Percentiles rank a stretch among this genome's conserved stretches.
Evolutionary conservation across 2,329 filamentous ascomycete species (phyloP).

Genomic region (Acrocalymma vagum): DNA sequence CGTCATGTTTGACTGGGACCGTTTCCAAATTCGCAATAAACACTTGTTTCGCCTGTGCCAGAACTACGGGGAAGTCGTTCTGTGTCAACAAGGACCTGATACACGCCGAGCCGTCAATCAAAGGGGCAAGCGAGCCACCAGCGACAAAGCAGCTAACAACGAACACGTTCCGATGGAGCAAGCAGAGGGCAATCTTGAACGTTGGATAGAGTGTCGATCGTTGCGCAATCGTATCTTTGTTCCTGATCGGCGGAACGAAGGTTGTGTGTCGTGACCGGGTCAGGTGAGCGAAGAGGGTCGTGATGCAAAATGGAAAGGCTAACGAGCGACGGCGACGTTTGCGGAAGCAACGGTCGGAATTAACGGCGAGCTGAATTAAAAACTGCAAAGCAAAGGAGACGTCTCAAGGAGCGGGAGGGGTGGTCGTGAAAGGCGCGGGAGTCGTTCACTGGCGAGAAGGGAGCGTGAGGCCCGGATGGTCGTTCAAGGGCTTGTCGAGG

Average conservation of each 20-base stretch:
- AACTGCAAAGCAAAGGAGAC: constrained; percentile 22
- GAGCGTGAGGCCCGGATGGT: constrained; percentile 40
- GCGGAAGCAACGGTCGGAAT: constrained; percentile 24
- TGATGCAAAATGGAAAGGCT: constrained; percentile 14
- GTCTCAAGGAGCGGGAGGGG: constrained; percentile 34
- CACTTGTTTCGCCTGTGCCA: constrained; percentile 27
- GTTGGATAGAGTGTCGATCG: constrained; percentile 11
- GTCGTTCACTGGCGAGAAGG: constrained; percentile 44
- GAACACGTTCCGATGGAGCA: constrained; percentile 20
- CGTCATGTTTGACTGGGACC: constrained; percentile 42
- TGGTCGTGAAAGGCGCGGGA: constrained; percentile 45
- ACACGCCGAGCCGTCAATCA: constrained; percentile 23
- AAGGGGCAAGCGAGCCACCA: neutral
- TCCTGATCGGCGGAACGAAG: constrained; percentile 28
- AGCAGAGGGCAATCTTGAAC: constrained; percentile 1
- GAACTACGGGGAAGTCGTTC: constrained; percentile 24
- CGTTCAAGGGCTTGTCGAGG: constrained; percentile 20
- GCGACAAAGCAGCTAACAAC: constrained; percentile 21
- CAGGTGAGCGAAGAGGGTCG: constrained; percentile 14
- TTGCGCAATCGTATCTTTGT: constrained; percentile 26
- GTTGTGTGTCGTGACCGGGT: constrained; percentile 30
- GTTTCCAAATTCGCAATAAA: constrained; percentile 27
- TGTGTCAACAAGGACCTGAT: constrained; percentile 20
- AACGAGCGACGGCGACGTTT: constrained; percentile 36
- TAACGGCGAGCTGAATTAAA: constrained; percentile 23